Conservation (phyloP, 768 basidiomycete species). For the Calocera cornea region DNA sequence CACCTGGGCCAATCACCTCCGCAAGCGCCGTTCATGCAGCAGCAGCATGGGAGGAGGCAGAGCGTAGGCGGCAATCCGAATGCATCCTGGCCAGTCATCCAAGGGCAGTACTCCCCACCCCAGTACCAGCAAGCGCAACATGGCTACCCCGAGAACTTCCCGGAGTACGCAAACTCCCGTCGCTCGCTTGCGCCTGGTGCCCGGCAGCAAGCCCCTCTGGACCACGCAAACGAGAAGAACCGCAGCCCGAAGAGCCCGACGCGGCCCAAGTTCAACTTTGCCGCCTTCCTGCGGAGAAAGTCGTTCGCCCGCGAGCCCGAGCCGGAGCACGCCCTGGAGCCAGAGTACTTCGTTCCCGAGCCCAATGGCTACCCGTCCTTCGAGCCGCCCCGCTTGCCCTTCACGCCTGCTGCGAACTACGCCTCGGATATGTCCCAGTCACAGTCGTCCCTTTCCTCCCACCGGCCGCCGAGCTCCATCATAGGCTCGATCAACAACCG, state of each 20-base stretch:
- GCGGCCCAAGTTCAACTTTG: not conserved
- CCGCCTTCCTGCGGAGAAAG: not conserved
- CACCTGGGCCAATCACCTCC: not conserved
- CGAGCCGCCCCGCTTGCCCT: not conserved
- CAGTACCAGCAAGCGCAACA: not conserved
- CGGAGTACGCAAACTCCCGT: not conserved
- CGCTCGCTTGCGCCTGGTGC: not conserved
- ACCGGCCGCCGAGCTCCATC: not conserved
- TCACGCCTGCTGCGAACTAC: not conserved
- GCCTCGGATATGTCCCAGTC: not conserved
- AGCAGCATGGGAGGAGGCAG: not conserved
- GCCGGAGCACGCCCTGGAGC: not conserved
- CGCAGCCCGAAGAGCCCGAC: not conserved
- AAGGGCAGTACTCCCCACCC: not conserved
- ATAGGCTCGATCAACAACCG: slow-evolving; percentile 1
- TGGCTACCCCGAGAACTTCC: not conserved
- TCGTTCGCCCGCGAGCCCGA: not conserved
- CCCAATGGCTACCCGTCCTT: slow-evolving; percentile 1
- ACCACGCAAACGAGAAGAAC: not conserved
- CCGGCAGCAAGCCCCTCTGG: not conserved
- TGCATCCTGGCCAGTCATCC: not conserved
- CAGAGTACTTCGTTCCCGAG: not conserved
- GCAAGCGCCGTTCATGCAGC: not conserved
- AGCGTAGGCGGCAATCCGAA: not conserved
- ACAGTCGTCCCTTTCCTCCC: not conserved